Evolutionary conservation across 352 stramenopile species (phyloP).

Genomic region (Phytophthora foliorum): DNA sequence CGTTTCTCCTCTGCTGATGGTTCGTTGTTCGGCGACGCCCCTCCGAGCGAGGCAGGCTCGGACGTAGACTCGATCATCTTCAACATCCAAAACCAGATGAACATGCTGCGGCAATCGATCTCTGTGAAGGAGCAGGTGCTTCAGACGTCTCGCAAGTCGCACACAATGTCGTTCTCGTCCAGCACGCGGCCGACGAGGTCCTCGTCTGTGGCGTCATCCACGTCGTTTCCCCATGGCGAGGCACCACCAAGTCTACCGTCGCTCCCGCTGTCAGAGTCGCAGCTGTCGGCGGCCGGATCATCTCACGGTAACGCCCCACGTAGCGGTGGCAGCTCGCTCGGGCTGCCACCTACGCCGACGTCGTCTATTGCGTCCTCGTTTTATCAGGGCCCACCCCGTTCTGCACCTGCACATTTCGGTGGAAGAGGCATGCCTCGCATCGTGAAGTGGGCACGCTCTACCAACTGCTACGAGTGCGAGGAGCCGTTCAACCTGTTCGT

Average conservation of each 20-base stretch:
- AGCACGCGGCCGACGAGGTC: slow-evolving; percentile 73
- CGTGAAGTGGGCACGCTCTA: slow-evolving; percentile 85
- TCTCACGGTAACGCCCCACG: slow-evolving; percentile 33
- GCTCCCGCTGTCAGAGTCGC: slow-evolving; percentile 55
- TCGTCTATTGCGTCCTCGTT: slow-evolving; percentile 43
- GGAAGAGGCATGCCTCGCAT: slow-evolving; percentile 60
- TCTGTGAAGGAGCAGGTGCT: slow-evolving; percentile 68
- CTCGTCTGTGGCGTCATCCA: slow-evolving; percentile 70
- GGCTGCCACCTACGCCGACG: slow-evolving; percentile 40
- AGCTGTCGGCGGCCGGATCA: slow-evolving; percentile 45
- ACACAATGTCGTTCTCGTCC: slow-evolving; percentile 70
- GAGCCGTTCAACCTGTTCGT: slow-evolving; percentile 88
- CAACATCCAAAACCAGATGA: slow-evolving; percentile 88
- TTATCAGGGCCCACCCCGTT: slow-evolving; percentile 41
- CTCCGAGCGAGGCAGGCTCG: slow-evolving; percentile 43
- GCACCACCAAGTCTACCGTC: slow-evolving; percentile 47
- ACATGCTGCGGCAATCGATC: slow-evolving; percentile 78
- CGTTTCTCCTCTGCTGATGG: slow-evolving; percentile 34
- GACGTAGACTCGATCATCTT: slow-evolving; percentile 81
- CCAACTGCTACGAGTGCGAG: slow-evolving; percentile 87
- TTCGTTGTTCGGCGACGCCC: slow-evolving; percentile 39
- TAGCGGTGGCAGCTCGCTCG: slow-evolving; percentile 40
- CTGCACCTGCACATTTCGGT: slow-evolving; percentile 40
- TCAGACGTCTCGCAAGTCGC: slow-evolving; percentile 56
- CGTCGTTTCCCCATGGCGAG: slow-evolving; percentile 52